A percentile compares a stretch with the other conserved stretches of the same genome.
These are phyloP conservation scores for Senna siamea DNA, from an alignment of 306 rosid species.

Conservation along the genomic window DNA sequence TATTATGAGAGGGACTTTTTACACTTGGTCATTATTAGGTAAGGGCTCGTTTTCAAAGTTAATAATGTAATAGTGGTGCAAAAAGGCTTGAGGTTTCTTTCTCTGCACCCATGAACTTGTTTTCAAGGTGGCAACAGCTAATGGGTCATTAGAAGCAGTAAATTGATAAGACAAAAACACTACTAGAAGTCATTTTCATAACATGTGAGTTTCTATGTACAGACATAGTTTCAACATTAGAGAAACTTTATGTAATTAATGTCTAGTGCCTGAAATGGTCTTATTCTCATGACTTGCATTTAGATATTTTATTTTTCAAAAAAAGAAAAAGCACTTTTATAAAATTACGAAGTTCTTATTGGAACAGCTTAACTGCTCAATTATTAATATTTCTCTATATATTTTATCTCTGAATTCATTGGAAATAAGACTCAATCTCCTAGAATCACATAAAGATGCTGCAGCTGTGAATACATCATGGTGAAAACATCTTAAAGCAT, in stretches of 20 bases:
- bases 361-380: not conserved
- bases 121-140: slow-evolving; percentile 38
- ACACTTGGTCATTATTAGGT: slow-evolving; percentile 40
- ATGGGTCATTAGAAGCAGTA: slow-evolving; percentile 40
- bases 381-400: not conserved
- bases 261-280: slow-evolving; percentile 25
- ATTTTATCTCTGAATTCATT: not conserved
- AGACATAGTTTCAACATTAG: not conserved
- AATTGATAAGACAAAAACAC: slow-evolving; percentile 29
- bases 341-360: not conserved
- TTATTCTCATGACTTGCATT: slow-evolving; percentile 32
- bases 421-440: too few species aligned
- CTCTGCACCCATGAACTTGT: slow-evolving; percentile 29
- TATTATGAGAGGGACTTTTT: slow-evolving; percentile 26
- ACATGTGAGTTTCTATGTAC: slow-evolving; percentile 39
- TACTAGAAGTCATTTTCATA: slow-evolving; percentile 25
- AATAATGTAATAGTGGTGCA: slow-evolving; percentile 19
- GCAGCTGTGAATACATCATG: too few species aligned
- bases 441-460: too few species aligned
- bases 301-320: not conserved
- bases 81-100: slow-evolving; percentile 24
- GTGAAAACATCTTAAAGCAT: too few species aligned
- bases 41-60: slow-evolving; percentile 44
- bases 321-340: not conserved
- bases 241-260: slow-evolving; percentile 26